Conservation (phyloP, 2,329 filamentous ascomycete species). For the Nothopassalora personata region DNA sequence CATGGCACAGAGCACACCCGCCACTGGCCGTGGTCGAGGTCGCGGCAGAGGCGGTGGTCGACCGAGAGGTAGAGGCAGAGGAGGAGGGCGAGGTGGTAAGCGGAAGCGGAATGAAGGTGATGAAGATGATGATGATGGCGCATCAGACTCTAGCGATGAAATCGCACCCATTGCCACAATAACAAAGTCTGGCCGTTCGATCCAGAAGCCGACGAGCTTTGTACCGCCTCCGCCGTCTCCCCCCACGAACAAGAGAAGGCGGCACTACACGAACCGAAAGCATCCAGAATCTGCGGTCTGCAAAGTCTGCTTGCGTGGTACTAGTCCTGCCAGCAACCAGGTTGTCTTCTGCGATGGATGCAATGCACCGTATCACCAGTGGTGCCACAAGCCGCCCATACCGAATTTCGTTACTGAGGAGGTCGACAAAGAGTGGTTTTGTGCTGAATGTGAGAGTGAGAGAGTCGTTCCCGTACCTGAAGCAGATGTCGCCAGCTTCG, state of each 20-base stretch:
- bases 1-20: constrained; percentile 1
- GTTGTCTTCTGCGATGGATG: constrained; percentile 85
- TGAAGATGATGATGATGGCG: constrained; percentile 30
- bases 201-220: constrained; percentile 61
- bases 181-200: constrained; percentile 70
- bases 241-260: constrained; percentile 49
- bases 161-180: constrained; percentile 57
- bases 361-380: constrained; percentile 73
- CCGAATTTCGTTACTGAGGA: constrained; percentile 63
- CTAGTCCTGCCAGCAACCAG: constrained; percentile 67
- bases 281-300: constrained; percentile 59
- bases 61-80: constrained; percentile 33
- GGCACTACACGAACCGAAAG: constrained; percentile 46
- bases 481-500: constrained; percentile 38
- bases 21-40: constrained; percentile 21
- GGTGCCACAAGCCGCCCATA: constrained; percentile 72
- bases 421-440: constrained; percentile 66
- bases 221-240: constrained; percentile 52
- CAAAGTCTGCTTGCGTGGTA: constrained; percentile 65
- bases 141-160: constrained; percentile 32
- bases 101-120: constrained; percentile 35
- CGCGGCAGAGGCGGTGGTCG: constrained; percentile 32
- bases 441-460: constrained; percentile 54
- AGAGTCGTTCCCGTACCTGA: constrained; percentile 38
- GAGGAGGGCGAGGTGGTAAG: constrained; percentile 32